These are phyloP conservation scores for Rhynchospora pubera DNA, from an alignment of 176 grass and related monocot genomes.

Conservation along the genomic window DNA sequence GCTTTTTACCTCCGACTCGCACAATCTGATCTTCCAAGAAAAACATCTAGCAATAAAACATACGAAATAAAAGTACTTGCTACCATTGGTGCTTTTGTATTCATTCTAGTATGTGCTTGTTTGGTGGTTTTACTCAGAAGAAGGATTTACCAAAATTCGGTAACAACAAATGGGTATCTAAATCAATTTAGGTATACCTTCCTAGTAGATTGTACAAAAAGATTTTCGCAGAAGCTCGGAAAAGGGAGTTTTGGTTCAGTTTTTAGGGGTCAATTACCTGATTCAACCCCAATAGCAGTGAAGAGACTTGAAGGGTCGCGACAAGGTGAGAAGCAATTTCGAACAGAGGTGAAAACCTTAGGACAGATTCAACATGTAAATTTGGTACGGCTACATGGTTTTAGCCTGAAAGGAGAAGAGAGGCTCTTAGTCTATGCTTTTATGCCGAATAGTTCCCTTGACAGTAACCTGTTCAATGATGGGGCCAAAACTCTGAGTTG, in stretches of 20 bases:
- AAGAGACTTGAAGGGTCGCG: slow-evolving; percentile 32
- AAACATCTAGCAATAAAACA: not conserved
- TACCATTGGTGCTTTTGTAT: not conserved
- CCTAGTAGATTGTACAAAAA: slow-evolving; percentile 20
- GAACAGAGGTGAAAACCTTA: slow-evolving; percentile 21
- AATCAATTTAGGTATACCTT: slow-evolving; percentile 10
- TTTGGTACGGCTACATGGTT: slow-evolving; percentile 11
- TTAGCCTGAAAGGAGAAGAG: slow-evolving; percentile 9
- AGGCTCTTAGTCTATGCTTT: no score
- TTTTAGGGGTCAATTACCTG: slow-evolving; percentile 20
- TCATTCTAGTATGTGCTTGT: not conserved
- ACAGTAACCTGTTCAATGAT: slow-evolving; percentile 1
- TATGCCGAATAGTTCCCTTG: slow-evolving; percentile 21
- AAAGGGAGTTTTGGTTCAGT: slow-evolving; percentile 36
- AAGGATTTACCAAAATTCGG: not conserved
- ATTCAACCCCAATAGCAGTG: slow-evolving; percentile 24
- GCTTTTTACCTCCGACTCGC: slow-evolving; percentile 24
- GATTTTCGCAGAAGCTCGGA: slow-evolving; percentile 33
- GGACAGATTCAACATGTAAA: slow-evolving; percentile 26
- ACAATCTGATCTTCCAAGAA: slow-evolving; percentile 15
- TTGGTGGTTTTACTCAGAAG: not conserved
- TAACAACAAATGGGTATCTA: not conserved
- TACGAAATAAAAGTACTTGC: not conserved
- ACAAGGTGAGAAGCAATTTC: slow-evolving; percentile 41
- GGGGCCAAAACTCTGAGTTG: not conserved